Conservation (phyloP, 345 rosid genomes). For the Conringia planisiliqua region DNA sequence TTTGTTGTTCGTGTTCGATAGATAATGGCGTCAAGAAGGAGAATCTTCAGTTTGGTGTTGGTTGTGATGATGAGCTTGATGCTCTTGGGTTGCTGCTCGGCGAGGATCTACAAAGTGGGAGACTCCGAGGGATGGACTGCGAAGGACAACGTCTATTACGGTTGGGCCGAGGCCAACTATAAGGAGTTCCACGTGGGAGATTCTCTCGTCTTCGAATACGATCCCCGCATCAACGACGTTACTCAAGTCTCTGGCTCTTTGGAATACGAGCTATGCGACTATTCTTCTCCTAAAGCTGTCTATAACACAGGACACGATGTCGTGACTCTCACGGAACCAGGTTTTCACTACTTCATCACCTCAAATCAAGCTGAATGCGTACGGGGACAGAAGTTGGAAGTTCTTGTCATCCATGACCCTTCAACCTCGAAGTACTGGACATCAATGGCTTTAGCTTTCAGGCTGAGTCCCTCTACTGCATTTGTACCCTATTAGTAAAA, state of each 20-base stretch:
- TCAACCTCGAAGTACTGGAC: neutral
- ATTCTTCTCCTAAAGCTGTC: no score
- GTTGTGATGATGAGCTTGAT: neutral
- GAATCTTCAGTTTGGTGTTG: neutral
- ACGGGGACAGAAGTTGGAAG: no score
- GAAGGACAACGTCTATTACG: neutral
- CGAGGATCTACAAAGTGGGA: neutral
- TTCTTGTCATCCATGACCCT: no score
- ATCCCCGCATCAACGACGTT: no score
- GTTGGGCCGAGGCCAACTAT: neutral
- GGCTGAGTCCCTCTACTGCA: neutral
- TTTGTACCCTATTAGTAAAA: neutral
- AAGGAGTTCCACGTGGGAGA: neutral
- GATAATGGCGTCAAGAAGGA: neutral
- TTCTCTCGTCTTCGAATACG: no score
- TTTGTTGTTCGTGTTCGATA: neutral
- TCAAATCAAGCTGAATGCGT: no score
- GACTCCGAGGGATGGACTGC: neutral
- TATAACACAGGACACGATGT: no score
- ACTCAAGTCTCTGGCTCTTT: no score
- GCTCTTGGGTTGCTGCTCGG: neutral
- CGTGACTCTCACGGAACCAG: no score
- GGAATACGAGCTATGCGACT: no score
- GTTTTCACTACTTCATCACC: no score
- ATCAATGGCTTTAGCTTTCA: neutral